A percentile compares a stretch with the other conserved stretches of the same genome.
These are phyloP conservation scores for Psidium friedrichsthalianum DNA, from an alignment of 345 rosid species.

Conservation along the genomic window DNA sequence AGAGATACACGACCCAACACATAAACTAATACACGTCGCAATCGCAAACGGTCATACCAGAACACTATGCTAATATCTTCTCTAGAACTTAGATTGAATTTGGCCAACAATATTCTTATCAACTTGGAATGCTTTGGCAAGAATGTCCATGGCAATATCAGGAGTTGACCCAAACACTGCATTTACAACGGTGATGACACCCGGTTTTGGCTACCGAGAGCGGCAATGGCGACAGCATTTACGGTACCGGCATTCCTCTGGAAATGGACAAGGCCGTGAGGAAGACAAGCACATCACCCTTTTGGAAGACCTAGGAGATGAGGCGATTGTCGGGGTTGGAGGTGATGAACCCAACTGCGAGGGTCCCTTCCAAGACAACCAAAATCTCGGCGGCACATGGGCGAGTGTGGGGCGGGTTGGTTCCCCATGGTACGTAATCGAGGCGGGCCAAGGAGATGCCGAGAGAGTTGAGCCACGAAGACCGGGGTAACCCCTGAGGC, in stretches of 20 bases:
- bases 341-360: not conserved
- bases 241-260: rapidly evolving
- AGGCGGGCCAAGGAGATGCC: not conserved
- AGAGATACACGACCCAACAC: not conserved
- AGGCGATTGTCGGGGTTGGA: not conserved
- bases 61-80: not conserved
- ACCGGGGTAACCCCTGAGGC: not conserved
- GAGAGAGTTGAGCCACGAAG: not conserved
- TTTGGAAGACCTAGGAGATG: not conserved
- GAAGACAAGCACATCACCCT: not conserved
- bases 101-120: not conserved
- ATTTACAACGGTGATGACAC: rapidly evolving
- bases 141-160: not conserved
- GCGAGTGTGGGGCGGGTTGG: not conserved
- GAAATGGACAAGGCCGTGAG: not conserved
- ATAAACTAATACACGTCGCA: not conserved
- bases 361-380: not conserved
- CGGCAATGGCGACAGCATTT: not conserved
- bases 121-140: not conserved
- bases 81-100: not conserved
- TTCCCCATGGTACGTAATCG: not conserved
- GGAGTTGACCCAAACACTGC: not conserved
- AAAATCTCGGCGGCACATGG: rapidly evolving
- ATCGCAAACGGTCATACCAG: not conserved
- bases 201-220: not conserved